Conservation (phyloP, 495 filamentous ascomycete genomes). For the Cetradonia linearis region DNA sequence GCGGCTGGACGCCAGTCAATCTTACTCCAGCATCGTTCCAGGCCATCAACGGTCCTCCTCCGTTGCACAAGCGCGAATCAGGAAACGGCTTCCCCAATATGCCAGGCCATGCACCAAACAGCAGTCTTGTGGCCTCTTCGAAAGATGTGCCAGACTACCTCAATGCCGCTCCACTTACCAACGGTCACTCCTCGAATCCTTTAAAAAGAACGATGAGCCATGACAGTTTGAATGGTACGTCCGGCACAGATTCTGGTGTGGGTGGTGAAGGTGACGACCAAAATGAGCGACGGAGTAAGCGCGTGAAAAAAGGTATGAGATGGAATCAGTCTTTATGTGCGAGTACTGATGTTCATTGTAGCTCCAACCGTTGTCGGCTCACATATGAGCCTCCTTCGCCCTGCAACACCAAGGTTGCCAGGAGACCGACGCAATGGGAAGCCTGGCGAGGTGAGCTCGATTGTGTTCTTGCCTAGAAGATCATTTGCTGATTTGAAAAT, state of each 20-base stretch:
- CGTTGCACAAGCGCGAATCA: conserved; percentile 38
- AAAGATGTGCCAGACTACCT: conserved; percentile 53
- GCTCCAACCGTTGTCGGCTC: conserved; percentile 87
- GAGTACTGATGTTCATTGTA: conserved; percentile 36
- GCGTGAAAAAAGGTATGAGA: conserved; percentile 77
- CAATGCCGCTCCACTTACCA: conserved; percentile 42
- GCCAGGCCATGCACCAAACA: conserved; percentile 27
- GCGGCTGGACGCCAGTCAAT: conserved; percentile 74
- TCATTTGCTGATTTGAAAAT: conserved; percentile 19
- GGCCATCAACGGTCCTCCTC: conserved; percentile 38
- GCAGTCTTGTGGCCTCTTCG: conserved; percentile 32
- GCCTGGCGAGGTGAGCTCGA: conserved; percentile 60
- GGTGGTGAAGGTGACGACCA: conserved; percentile 59
- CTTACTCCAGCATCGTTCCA: conserved; percentile 47
- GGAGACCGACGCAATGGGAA: conserved; percentile 55
- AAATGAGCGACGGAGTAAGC: conserved; percentile 76
- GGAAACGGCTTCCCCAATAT: conserved; percentile 42
- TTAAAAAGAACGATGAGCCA: conserved; percentile 79
- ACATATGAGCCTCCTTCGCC: conserved; percentile 89
- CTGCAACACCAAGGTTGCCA: conserved; percentile 60
- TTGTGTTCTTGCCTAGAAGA: conserved; percentile 2
- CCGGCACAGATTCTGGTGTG: conserved; percentile 46
- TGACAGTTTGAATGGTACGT: conserved; percentile 49
- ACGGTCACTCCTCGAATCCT: conserved; percentile 46
- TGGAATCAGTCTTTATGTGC: neutral